Percentiles rank a stretch among this genome's conserved stretches.
phyloP scores from a whole-genome alignment of 495 filamentous ascomycete genomes.

The Aspergillus sparsus region DNA sequence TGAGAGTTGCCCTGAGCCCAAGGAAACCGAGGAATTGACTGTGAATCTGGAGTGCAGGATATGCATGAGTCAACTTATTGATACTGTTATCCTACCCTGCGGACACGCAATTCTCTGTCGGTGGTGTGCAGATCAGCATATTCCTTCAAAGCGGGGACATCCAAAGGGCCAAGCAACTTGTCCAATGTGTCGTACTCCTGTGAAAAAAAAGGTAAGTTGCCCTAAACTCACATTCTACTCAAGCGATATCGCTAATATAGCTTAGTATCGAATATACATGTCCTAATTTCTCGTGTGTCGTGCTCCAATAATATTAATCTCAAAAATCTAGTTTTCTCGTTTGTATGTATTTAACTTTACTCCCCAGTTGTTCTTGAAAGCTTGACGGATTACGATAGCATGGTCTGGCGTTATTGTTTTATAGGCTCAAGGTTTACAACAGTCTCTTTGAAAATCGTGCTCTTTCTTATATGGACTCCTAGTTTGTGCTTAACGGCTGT shows the following conservation, averaged over 20 bases:
- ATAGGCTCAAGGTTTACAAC: no score
- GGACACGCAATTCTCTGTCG: conserved; percentile 58
- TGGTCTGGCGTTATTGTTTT: no score
- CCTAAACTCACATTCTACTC: background rate
- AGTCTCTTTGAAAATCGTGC: no score
- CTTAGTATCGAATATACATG: conserved; percentile 28
- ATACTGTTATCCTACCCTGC: conserved; percentile 56
- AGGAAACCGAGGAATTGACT: conserved; percentile 48
- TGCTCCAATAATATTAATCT: no score
- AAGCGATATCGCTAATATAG: background rate
- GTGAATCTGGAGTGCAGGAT: conserved; percentile 56
- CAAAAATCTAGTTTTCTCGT: no score
- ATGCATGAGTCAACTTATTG: conserved; percentile 55
- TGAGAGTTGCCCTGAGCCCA: conserved; percentile 41
- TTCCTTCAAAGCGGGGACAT: conserved; percentile 19
- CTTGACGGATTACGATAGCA: no score
- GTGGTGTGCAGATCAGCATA: conserved; percentile 34
- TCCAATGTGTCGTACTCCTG: conserved; percentile 29
- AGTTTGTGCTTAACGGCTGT: no score
- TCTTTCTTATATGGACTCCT: no score
- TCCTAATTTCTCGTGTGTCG: conserved; percentile 9
- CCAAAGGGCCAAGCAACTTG: conserved; percentile 21
- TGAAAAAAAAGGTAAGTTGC: conserved; percentile 26
- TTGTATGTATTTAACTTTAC: no score
- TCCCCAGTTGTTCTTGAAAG: no score